Conservation (phyloP, 192 early-diverging fungal genomes). For the Coemansia sp. region DNA sequence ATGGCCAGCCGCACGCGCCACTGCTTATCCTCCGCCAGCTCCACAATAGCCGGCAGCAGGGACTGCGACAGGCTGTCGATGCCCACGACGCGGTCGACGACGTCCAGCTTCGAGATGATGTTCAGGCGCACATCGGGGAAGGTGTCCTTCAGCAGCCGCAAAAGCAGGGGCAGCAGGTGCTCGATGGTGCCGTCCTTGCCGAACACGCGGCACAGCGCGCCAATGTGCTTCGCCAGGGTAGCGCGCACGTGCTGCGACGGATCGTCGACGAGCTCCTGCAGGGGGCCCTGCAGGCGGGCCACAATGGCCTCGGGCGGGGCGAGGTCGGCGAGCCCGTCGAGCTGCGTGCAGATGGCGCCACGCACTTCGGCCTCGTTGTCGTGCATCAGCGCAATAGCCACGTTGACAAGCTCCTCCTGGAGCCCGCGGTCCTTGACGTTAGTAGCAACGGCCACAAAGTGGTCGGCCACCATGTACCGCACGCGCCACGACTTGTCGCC, state of each 20-base stretch:
- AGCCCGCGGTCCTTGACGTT: slow-evolving; percentile 49
- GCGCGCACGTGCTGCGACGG: slow-evolving; percentile 95
- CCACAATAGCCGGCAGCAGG: slow-evolving; percentile 96
- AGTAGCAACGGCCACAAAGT: slow-evolving; percentile 84
- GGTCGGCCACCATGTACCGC: slow-evolving; percentile 98
- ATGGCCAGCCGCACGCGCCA: slow-evolving; percentile 99
- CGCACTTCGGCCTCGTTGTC: slow-evolving; percentile 98
- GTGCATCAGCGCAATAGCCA: slow-evolving; percentile 86
- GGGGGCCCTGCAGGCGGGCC: slow-evolving; percentile 80
- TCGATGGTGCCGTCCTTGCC: slow-evolving; percentile 96
- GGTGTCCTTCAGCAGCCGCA: slow-evolving; percentile 97
- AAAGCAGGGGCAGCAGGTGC: slow-evolving; percentile 90
- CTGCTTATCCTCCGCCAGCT: slow-evolving; percentile 99
- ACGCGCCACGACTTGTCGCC: slow-evolving; percentile 98
- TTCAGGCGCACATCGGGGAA: slow-evolving; percentile 97
- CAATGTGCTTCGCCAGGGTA: slow-evolving; percentile 94
- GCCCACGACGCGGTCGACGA: slow-evolving; percentile 94
- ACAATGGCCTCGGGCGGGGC: slow-evolving; percentile 79
- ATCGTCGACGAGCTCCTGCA: slow-evolving; percentile 94
- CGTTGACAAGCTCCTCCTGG: slow-evolving; percentile 81
- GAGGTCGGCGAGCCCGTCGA: slow-evolving; percentile 67
- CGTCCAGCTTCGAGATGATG: slow-evolving; percentile 97
- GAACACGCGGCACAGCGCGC: slow-evolving; percentile 90
- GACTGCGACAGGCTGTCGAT: slow-evolving; percentile 97
- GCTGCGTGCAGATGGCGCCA: slow-evolving; percentile 89